Evolutionary conservation across 2,329 filamentous ascomycete genomes (phyloP), one percentile per base, ranked within the genome.

Genomic region (Colletotrichum somersetense): DNA sequence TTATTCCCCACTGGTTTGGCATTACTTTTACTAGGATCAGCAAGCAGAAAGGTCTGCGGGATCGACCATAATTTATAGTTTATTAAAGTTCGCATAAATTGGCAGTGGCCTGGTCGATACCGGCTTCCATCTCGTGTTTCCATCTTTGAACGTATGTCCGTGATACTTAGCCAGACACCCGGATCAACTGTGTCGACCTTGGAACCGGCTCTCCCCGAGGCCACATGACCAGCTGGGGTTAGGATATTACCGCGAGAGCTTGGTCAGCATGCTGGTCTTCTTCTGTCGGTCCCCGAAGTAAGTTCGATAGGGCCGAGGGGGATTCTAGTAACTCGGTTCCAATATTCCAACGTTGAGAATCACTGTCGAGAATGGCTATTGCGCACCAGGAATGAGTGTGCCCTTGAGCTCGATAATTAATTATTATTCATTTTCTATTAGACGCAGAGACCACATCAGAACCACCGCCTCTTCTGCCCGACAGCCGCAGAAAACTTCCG

Each of bases 201-300:
- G 55, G 55, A 52, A 2, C 30, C 57, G 20, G 2, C 44, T 50
- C 38, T 44, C 23, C 35, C n/a, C n/a, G 26, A 55, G 10, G 35
- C 20, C 23, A 57, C 48, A n/a, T n/a, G 56, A 33, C 52, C 57
- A 33, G n/a, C 57, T 23, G 26, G 52, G 50, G 1, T 30, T 35
- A 14, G 52, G 26, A n/a, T 40, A 35, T 5, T 55, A 62, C 18
- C 56, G 44, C 8, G 71, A 71, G 23, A 72, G 71, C 8, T 72
- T 33, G 23, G 56, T 18, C 3, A 67, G 67, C 73, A 71, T 67
- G 67, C 68, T 74, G 55, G 55, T 57, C 46, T 59, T 64, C 62
- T 67, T 67, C 57, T 73, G 67, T 26, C 67, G 63, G 53, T 74
- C 73, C 40, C 44, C 7, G 8, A 1, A 48, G 20, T n/a, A 48